Percentiles rank a stretch among this genome's conserved stretches.
Conservation (phyloP, 805 yeast genomes). For the Cyberlindnera misumaiensis region DNA sequence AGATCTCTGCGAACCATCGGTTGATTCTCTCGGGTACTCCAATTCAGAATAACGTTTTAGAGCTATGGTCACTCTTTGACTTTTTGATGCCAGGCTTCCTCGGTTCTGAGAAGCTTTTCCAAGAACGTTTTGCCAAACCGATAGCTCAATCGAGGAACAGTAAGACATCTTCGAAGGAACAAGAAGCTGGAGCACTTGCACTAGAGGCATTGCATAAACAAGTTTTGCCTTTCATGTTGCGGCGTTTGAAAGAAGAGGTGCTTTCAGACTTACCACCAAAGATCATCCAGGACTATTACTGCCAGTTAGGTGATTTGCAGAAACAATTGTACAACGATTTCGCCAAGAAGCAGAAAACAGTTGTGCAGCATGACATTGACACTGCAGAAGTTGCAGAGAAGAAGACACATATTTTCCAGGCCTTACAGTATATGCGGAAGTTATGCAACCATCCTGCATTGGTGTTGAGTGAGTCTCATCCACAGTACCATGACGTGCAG, state of each 20-base stretch:
- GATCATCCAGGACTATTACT: conserved; percentile 95
- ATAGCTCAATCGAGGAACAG: conserved; percentile 89
- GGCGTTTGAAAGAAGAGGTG: conserved; percentile 95
- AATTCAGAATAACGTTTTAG: conserved; percentile 93
- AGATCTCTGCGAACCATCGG: conserved; percentile 79
- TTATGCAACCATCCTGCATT: conserved; percentile 94
- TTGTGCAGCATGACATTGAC: conserved; percentile 59
- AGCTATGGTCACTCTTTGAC: conserved; percentile 95
- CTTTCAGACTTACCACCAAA: conserved; percentile 95
- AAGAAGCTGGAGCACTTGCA: conserved; percentile 95
- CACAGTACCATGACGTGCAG: conserved; percentile 66
- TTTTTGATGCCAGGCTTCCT: conserved; percentile 98
- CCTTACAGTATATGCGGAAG: conserved; percentile 94
- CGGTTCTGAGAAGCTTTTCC: conserved; percentile 91
- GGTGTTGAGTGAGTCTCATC: conserved; percentile 77
- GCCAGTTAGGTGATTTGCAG: conserved; percentile 90
- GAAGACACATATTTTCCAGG: conserved; percentile 94
- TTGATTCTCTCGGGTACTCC: conserved; percentile 95
- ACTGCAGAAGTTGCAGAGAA: conserved; percentile 40
- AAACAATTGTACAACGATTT: conserved; percentile 83
- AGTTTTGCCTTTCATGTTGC: conserved; percentile 90
- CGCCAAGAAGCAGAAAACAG: conserved; percentile 72
- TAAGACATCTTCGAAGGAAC: conserved; percentile 85
- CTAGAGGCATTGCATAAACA: conserved; percentile 94
- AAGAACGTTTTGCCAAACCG: conserved; percentile 95